Evolutionary conservation across 2,329 filamentous ascomycete genomes (phyloP), one percentile per base, ranked within the genome.

Genomic region (Neonectria punicea): DNA sequence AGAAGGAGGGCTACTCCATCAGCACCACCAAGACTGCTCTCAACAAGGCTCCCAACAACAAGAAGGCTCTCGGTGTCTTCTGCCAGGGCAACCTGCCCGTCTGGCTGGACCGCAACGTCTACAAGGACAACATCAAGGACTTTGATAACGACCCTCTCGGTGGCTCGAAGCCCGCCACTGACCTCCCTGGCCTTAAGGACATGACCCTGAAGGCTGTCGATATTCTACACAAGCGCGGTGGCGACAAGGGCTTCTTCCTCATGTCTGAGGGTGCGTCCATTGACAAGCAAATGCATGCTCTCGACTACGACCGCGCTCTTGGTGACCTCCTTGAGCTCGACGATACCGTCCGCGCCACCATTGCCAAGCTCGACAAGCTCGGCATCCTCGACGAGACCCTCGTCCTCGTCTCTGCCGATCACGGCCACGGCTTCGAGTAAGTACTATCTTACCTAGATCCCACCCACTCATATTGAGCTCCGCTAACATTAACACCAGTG

Each of bases 181-280:
- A 96, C 74, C 88, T 95, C 30, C 93, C 93, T 1, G 93, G 93
- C 5, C 88, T 96, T 55, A 95, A 93, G 81, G 92, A 96, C 49
- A 97, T 97, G 93, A 94, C 93, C 0, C 83, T 94, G 72, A 97
- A 97, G 83, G 93, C 93, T 25, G 87, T 96, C 54, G 92, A 95
- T 64, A 89, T 95, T 58, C 87, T 96, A n/a, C 81, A 91, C 77
- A 84, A 84, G 43, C 85, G 88, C 63, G 88, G 89, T 30, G 86
- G 86, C 36, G 85, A 91, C 63, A 86, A 92, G 65, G 93, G 93
- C 6, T 97, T 92, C 86, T 93, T 96, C 85, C 85, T 97, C 75
- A 96, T 97, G 93, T 89, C 90, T 13, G 93, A 97, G 79, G 93
- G 91, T 28, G 93, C 93, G 16, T 93, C 89, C 2, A 92, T 97